phyloP scores from a whole-genome alignment of 768 basidiomycete genomes.

The Xerocomellus intermedius region DNA sequence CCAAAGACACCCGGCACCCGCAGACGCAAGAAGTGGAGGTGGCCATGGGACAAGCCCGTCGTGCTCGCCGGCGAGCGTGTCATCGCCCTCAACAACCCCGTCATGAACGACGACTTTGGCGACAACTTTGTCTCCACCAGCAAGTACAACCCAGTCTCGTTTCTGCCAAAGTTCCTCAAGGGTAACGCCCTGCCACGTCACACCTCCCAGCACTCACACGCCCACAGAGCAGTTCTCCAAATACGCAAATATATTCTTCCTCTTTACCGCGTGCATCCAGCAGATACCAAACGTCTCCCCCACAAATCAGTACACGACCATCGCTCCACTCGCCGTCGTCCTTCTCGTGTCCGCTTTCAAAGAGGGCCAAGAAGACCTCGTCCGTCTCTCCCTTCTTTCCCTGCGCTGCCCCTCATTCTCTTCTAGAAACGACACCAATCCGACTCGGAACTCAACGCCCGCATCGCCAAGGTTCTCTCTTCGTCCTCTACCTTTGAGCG shows the following conservation, averaged over 20 bases:
- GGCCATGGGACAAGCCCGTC: constrained; percentile 80
- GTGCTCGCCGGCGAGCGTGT: constrained; percentile 71
- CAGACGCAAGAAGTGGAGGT: constrained; percentile 54
- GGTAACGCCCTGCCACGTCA: constrained; percentile 50
- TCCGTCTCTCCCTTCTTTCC: constrained; percentile 5
- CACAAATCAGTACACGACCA: constrained; percentile 93
- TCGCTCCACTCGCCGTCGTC: constrained; percentile 84
- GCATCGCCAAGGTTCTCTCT: constrained; percentile 72
- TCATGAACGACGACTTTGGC: constrained; percentile 62
- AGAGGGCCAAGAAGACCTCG: constrained; percentile 91
- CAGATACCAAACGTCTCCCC: constrained; percentile 98
- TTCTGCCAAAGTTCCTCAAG: constrained; percentile 88
- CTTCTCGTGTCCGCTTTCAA: constrained; percentile 94
- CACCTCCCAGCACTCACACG: constrained; percentile 3
- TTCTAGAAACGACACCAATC: constrained; percentile 93
- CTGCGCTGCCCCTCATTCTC: constrained; percentile 9
- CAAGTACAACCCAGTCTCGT: constrained; percentile 89
- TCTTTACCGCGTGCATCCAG: constrained; percentile 96
- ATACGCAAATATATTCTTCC: constrained; percentile 98
- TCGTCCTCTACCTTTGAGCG: constrained; percentile 61
- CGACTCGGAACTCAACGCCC: constrained; percentile 87
- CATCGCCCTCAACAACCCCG: constrained; percentile 77
- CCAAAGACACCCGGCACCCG: constrained; percentile 13
- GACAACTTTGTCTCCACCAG: constrained; percentile 90
- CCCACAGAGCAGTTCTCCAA: constrained; percentile 92